These are phyloP conservation scores for Posidonia oceanica DNA, from an alignment of 116 monocot species.

Conservation along the genomic window DNA sequence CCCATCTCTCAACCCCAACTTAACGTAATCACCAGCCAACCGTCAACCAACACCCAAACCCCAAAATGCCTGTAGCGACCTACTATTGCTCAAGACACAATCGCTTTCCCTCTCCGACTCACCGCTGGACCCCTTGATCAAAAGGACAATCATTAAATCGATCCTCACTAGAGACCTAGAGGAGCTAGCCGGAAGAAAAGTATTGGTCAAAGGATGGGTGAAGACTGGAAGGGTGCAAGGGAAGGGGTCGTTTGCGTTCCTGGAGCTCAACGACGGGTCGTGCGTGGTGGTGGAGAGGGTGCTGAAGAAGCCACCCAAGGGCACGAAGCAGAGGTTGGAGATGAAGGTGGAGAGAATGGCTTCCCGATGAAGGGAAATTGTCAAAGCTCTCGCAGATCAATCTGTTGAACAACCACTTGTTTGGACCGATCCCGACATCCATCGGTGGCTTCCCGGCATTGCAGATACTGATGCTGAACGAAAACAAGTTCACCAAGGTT, in stretches of 20 bases:
- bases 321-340: slow-evolving; percentile 68
- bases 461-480: slow-evolving; percentile 50
- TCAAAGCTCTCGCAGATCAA: no score
- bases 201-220: slow-evolving; percentile 82
- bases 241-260: slow-evolving; percentile 83
- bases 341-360: slow-evolving; percentile 43
- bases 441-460: slow-evolving; percentile 50
- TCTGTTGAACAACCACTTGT: no score
- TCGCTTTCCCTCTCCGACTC: not conserved
- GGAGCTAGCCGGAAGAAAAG: slow-evolving; percentile 27
- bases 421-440: slow-evolving; percentile 25
- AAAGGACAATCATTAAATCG: slow-evolving; percentile 13
- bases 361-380: no score
- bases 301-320: slow-evolving; percentile 82
- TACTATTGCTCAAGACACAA: no score
- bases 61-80: no score
- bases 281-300: slow-evolving; percentile 77
- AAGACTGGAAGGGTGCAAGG: slow-evolving; percentile 90
- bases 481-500: slow-evolving; percentile 41
- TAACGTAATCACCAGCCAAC: no score
- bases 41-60: no score
- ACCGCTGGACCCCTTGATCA: slow-evolving; percentile 4
- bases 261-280: slow-evolving; percentile 87
- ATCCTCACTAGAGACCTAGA: slow-evolving; percentile 9
- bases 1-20: no score